Evolutionary conservation across 2,329 filamentous ascomycete species (phyloP).

Genomic region (Fusarium fujikuroi): DNA sequence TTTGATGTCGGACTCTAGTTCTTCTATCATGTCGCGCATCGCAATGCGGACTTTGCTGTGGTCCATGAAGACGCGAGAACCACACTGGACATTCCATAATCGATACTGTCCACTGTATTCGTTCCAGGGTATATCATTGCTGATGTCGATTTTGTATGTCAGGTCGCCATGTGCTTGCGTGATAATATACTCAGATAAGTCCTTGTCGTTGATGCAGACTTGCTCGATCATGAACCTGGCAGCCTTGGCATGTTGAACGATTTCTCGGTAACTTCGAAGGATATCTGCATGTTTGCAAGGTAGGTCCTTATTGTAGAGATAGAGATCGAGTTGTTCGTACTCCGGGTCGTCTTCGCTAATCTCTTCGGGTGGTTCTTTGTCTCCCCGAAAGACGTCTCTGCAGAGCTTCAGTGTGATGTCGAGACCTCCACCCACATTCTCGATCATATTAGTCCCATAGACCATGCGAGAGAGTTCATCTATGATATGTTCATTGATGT

Average conservation of each 20-base stretch:
- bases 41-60: neutral
- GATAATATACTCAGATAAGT: conserved; percentile 39
- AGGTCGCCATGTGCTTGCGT: conserved; percentile 40
- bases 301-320: neutral
- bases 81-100: conserved; percentile 27
- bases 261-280: conserved; percentile 1
- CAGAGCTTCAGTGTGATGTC: neutral
- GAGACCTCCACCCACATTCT: neutral
- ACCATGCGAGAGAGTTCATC: neutral
- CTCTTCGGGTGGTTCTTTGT: neutral
- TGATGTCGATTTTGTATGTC: conserved; percentile 1
- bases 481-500: neutral
- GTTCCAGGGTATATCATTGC: conserved; percentile 2
- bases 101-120: conserved; percentile 42
- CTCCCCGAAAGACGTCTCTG: neutral
- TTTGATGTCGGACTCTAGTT: neutral
- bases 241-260: conserved; percentile 29
- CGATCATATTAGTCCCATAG: conserved; percentile 22
- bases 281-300: neutral
- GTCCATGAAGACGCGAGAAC: neutral
- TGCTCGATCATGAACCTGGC: conserved; percentile 26
- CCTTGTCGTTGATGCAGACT: neutral
- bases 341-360: neutral
- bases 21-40: neutral
- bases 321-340: neutral